phyloP scores from a whole-genome alignment of 371 early-diverging fungal species.

The Saksenaea oblongispora region DNA sequence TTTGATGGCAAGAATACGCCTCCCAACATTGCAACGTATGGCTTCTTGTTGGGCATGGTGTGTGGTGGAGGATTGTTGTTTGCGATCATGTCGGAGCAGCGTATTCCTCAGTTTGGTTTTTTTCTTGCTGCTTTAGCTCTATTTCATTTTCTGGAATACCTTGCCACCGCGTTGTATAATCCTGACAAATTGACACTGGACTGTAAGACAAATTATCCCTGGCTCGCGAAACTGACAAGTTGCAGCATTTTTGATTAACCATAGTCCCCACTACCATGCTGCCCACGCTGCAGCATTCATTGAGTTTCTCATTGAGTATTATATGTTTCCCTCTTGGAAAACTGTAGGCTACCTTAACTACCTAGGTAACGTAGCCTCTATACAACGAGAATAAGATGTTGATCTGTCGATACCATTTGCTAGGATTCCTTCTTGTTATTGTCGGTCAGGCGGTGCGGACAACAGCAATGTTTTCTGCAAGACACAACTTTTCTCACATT shows the following conservation, averaged over 20 bases:
- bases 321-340: slow-evolving; percentile 67
- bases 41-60: slow-evolving; percentile 62
- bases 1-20: slow-evolving; percentile 72
- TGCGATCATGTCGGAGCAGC: slow-evolving; percentile 18
- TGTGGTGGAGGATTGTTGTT: slow-evolving; percentile 58
- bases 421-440: slow-evolving; percentile 62
- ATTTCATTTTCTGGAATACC: slow-evolving; percentile 81
- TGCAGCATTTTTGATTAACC: slow-evolving; percentile 77
- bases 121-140: slow-evolving; percentile 64
- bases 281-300: slow-evolving; percentile 68
- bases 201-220: slow-evolving; percentile 48
- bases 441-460: slow-evolving; percentile 72
- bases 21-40: slow-evolving; percentile 73
- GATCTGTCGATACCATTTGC: neutral
- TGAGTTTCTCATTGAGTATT: slow-evolving; percentile 72
- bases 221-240: neutral
- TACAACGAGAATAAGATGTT: neutral
- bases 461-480: slow-evolving; percentile 79
- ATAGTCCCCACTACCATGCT: slow-evolving; percentile 71
- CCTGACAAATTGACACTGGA: slow-evolving; percentile 60
- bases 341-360: slow-evolving; percentile 52
- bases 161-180: slow-evolving; percentile 76
- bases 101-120: slow-evolving; percentile 59
- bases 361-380: slow-evolving; percentile 39
- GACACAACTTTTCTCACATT: slow-evolving; percentile 79